phyloP scores from a whole-genome alignment of 768 basidiomycete species.

The Scleroderma bovista region DNA sequence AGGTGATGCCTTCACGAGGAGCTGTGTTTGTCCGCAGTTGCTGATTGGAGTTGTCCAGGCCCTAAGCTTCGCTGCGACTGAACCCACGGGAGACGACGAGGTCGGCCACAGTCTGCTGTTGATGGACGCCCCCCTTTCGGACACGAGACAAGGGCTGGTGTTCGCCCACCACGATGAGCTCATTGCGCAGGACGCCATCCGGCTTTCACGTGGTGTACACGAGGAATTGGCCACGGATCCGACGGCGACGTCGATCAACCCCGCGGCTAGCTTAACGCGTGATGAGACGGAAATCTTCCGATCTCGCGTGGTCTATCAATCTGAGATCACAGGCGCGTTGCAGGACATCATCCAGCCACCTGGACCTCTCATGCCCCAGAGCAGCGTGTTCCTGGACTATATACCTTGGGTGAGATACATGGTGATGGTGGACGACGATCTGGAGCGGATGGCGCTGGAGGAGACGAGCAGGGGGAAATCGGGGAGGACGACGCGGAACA shows the following conservation, averaged over 20 bases:
- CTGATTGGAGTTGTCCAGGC: constrained; percentile 11
- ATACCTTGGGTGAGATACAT: constrained; percentile 63
- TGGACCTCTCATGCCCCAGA: constrained; percentile 38
- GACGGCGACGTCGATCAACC: constrained; percentile 31
- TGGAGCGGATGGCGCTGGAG: constrained; percentile 30
- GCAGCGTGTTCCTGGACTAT: constrained; percentile 59
- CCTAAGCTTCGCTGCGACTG: constrained; percentile 28
- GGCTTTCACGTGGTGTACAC: constrained; percentile 41
- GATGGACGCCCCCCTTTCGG: constrained; percentile 11
- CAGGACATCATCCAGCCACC: constrained; percentile 41
- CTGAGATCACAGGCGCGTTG: constrained; percentile 41
- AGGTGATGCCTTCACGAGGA: constrained; percentile 31
- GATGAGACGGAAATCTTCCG: constrained; percentile 21
- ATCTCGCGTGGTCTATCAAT: constrained; percentile 42
- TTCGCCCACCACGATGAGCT: constrained; percentile 41
- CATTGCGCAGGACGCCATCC: constrained; percentile 44
- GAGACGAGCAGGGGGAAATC: constrained; percentile 18
- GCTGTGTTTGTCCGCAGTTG: constrained; percentile 2
- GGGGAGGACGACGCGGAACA: constrained; percentile 55
- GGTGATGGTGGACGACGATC: constrained; percentile 56
- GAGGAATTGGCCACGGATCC: constrained; percentile 26
- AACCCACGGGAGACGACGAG: constrained; percentile 48
- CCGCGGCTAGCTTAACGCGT: constrained; percentile 19
- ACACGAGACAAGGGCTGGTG: constrained; percentile 22
- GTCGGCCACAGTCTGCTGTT: constrained; percentile 44